Evolutionary conservation across 805 yeast species (phyloP), one percentile per base, ranked within the genome.

Genomic region (Yarrowia sp.): DNA sequence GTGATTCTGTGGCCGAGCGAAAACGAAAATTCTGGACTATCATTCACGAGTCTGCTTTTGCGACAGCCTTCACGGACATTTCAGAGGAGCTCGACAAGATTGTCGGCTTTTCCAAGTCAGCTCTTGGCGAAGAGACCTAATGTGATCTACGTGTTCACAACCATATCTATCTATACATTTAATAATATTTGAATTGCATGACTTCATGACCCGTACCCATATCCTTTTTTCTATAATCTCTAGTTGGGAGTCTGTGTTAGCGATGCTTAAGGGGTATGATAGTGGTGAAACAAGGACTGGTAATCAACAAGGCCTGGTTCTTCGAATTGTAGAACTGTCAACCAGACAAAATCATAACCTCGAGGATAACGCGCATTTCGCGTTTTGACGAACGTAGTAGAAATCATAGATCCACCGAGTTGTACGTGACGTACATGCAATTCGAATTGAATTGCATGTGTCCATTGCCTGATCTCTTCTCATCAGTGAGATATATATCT

Each of bases 11-110:
- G 14, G n/a, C 41, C 13, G 64, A 58, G 14, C 39, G 64, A 13
- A 68, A 67, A 18, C 41, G 60, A 74, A 73, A 68, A 65, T 77
- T 80, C 66, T 81, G 84, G 85, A 76, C 77, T 9, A 79, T 78
- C 51, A 77, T 82, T 33, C 84, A 82, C 67, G 82, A 81, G 10
- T 76, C 81, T 74, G 83, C 83, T 0, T 81, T 81, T 69, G 77
- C 84, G 1, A 76, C 80, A 58, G 80, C 84, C 0, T 80, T 80
- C 66, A 81, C 84, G 0, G 76, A 77, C 18, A 77, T 81, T n/a
- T 75, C 83, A 0, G 78, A 76, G 61, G 80, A 77, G 45, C 67
- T 81, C 50, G 80, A 81, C 60, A 72, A 73, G 43, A 67, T 81
- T 11, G 72, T 77, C 5, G 68, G 69, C 3, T 69, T 73, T 17